Percentiles rank a stretch among this genome's conserved stretches.
Evolutionary conservation across 192 early-diverging fungal genomes (phyloP).

Genomic region (Bifiguratus adelaidae): DNA sequence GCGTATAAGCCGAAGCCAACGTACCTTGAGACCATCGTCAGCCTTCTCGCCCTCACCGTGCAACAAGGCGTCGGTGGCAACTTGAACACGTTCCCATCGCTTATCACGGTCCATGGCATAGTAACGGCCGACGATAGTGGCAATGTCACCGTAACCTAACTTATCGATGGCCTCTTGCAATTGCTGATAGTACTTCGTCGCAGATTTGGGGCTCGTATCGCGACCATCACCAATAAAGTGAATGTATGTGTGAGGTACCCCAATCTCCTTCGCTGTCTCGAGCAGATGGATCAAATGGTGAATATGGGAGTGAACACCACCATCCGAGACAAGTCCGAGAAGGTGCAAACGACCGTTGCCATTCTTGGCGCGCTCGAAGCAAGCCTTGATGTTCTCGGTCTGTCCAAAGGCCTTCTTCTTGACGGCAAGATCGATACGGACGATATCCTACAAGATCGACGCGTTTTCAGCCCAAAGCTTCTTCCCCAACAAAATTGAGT

Average conservation of each 20-base stretch:
- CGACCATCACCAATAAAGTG: constrained; percentile 99
- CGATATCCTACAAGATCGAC: constrained; percentile 71
- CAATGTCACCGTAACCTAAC: constrained; percentile 77
- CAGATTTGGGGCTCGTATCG: constrained; percentile 87
- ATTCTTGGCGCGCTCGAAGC: constrained; percentile 77
- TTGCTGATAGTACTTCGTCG: constrained; percentile 68
- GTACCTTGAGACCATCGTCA: constrained; percentile 45
- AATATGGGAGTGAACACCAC: constrained; percentile 96
- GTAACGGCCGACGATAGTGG: constrained; percentile 92
- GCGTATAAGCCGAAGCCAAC: too few species aligned
- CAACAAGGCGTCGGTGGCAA: constrained; percentile 88
- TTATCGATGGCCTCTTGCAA: constrained; percentile 52
- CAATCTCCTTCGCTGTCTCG: constrained; percentile 72
- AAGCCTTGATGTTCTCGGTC: constrained; percentile 61
- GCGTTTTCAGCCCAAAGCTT: background rate
- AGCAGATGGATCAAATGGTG: constrained; percentile 82
- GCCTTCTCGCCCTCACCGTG: constrained; percentile 66
- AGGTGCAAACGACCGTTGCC: constrained; percentile 87
- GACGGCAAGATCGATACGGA: constrained; percentile 91
- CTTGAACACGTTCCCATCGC: constrained; percentile 97
- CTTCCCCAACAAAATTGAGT: background rate
- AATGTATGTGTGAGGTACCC: constrained; percentile 77
- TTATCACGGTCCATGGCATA: constrained; percentile 99
- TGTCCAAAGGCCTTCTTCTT: constrained; percentile 73
- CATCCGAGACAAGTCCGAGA: constrained; percentile 92